These are phyloP conservation scores for Malus domestica DNA, from an alignment of 306 rosid species.

Conservation along the genomic window ASM211411v1 NC_041796.1:26420001-26420500, in stretches of 20 bases:
- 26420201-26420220: neutral
- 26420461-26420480: slow-evolving; percentile 85
- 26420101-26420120: too few species aligned
- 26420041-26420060: neutral
- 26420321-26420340: neutral
- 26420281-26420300: neutral
- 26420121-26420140: too few species aligned
- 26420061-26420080: neutral
- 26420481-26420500: slow-evolving; percentile 61
- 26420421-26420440: slow-evolving; percentile 38
- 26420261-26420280: neutral
- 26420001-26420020: neutral
- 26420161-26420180: neutral
- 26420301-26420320: neutral
- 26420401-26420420: too few species aligned
- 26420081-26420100: neutral
- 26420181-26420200: neutral
- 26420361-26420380: neutral
- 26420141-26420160: too few species aligned
- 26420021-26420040: too few species aligned
- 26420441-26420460: slow-evolving; percentile 73
- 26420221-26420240: neutral
- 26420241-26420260: neutral
- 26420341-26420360: neutral
- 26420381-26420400: too few species aligned